Conservation (phyloP, 768 basidiomycete genomes). For the Pluteus cervinus region DNA sequence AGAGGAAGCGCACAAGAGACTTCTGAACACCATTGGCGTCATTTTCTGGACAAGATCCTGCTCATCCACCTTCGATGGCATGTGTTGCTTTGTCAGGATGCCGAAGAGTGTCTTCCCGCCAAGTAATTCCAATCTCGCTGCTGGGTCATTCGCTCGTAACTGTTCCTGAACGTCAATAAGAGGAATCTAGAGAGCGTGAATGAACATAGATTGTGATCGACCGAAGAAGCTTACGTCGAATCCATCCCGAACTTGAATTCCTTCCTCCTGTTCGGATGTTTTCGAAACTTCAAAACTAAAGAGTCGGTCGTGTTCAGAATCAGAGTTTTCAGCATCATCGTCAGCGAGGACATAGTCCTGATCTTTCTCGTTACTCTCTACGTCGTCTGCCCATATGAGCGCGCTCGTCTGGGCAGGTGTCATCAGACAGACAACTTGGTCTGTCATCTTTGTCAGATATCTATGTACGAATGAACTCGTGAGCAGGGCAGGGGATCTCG, state of each 20-base stretch:
- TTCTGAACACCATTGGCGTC: too few species aligned
- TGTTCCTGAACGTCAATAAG: slow-evolving; percentile 2
- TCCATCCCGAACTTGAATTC: slow-evolving; percentile 33
- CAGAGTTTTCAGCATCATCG: slow-evolving; percentile 24
- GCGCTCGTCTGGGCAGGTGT: slow-evolving; percentile 39
- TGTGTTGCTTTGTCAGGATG: too few species aligned
- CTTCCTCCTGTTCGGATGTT: slow-evolving; percentile 50
- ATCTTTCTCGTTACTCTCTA: slow-evolving; percentile 16
- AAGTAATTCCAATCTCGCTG: too few species aligned
- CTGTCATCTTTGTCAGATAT: slow-evolving; percentile 54
- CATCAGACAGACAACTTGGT: slow-evolving; percentile 47
- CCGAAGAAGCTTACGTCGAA: slow-evolving; percentile 31
- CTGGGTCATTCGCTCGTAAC: too few species aligned
- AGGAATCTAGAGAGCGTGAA: slow-evolving; percentile 2
- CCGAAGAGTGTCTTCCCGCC: too few species aligned
- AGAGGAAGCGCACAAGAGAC: too few species aligned
- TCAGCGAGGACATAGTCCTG: too few species aligned
- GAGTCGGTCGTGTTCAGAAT: slow-evolving; percentile 40
- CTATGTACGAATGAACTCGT: too few species aligned
- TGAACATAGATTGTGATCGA: neutral
- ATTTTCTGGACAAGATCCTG: too few species aligned
- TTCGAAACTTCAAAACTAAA: slow-evolving; percentile 50
- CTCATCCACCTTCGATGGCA: too few species aligned
- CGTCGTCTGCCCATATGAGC: slow-evolving; percentile 36
- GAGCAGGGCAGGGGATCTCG: neutral